phyloP scores from a whole-genome alignment of 2,329 filamentous ascomycete genomes.

The Pestalotiopsis sp. region DNA sequence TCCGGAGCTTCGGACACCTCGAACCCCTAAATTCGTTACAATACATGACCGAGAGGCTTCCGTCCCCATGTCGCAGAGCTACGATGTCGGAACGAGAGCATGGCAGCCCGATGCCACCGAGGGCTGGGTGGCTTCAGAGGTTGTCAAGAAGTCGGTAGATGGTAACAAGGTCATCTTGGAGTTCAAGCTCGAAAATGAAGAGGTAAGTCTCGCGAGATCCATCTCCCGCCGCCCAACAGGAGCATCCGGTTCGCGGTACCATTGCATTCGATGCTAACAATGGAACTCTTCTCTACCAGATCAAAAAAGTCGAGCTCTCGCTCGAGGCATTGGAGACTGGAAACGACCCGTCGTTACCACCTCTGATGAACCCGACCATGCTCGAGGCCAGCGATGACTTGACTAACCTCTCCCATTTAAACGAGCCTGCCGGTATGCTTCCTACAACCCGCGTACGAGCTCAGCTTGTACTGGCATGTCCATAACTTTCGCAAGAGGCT shows the following conservation, averaged over 20 bases:
- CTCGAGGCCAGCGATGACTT: constrained; percentile 98
- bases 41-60: constrained; percentile 10
- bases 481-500: background rate
- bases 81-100: constrained; percentile 94
- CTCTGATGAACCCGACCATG: constrained; percentile 97
- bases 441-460: background rate
- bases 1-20: constrained; percentile 5
- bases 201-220: constrained; percentile 58
- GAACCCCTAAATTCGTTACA: constrained; percentile 8
- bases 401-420: constrained; percentile 95
- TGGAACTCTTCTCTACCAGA: constrained; percentile 49
- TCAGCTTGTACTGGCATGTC: background rate
- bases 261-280: background rate
- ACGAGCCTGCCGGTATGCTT: constrained; percentile 88
- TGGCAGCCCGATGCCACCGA: constrained; percentile 97
- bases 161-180: constrained; percentile 86
- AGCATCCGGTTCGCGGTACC: background rate
- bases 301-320: constrained; percentile 78
- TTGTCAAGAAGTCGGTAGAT: constrained; percentile 80
- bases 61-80: constrained; percentile 81
- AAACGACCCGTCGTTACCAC: constrained; percentile 79
- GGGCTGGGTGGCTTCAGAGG: constrained; percentile 96
- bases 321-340: constrained; percentile 75
- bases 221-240: background rate
- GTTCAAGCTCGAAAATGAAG: constrained; percentile 90